phyloP scores from a whole-genome alignment of 768 basidiomycete species.

The Termitomyces eurrhizus region DNA sequence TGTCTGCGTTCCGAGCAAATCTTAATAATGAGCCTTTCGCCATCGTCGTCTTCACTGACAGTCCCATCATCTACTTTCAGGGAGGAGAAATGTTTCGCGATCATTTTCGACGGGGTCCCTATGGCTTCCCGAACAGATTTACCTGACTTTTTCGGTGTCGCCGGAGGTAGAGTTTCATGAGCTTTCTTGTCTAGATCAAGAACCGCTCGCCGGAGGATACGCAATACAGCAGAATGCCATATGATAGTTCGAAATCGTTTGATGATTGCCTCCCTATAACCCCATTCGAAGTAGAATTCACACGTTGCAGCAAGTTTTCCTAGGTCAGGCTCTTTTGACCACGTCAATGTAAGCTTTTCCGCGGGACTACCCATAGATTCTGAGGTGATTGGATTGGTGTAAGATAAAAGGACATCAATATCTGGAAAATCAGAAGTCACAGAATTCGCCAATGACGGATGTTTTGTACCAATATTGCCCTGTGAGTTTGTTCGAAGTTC shows the following conservation, averaged over 20 bases:
- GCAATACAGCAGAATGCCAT: constrained; percentile 72
- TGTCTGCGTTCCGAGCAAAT: constrained; percentile 67
- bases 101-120: constrained; percentile 54
- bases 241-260: constrained; percentile 82
- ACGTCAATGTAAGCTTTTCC: constrained; percentile 34
- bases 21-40: constrained; percentile 51
- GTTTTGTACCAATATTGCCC: constrained; percentile 61
- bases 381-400: constrained; percentile 74
- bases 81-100: constrained; percentile 52
- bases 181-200: constrained; percentile 40
- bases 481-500: constrained; percentile 70
- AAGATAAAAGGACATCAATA: constrained; percentile 70
- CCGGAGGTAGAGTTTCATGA: constrained; percentile 15
- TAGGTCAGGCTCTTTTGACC: constrained; percentile 62
- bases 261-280: constrained; percentile 74
- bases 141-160: constrained; percentile 38
- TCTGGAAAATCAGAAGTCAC: constrained; percentile 69
- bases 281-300: constrained; percentile 93
- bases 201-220: constrained; percentile 64
- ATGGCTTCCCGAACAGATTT: constrained; percentile 20
- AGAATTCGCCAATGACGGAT: constrained; percentile 56
- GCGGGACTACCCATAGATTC: constrained; percentile 47
- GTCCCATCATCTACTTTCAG: constrained; percentile 28
- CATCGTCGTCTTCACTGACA: constrained; percentile 31
- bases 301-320: constrained; percentile 72